Evolutionary conservation across 768 basidiomycete genomes (phyloP).

Genomic region (Pleurotus cornucopiae): DNA sequence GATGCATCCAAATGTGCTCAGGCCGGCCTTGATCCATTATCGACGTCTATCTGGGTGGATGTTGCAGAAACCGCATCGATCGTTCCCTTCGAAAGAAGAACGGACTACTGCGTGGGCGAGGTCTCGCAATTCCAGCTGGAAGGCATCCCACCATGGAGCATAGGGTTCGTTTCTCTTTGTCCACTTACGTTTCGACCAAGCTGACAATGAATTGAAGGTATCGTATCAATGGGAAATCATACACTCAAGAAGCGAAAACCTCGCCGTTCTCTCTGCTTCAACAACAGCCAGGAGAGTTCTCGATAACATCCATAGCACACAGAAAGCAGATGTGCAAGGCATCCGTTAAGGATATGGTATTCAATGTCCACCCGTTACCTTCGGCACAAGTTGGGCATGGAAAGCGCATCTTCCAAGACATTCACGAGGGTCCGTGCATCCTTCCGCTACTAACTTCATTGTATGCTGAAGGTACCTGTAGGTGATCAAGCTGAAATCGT

Average conservation of each 20-base stretch:
- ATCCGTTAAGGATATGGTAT: slow-evolving; percentile 67
- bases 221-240: slow-evolving; percentile 69
- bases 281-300: slow-evolving; percentile 78
- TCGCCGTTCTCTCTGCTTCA: slow-evolving; percentile 86
- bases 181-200: neutral
- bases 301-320: slow-evolving; percentile 85
- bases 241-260: slow-evolving; percentile 69
- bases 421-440: slow-evolving; percentile 71
- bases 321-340: slow-evolving; percentile 92
- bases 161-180: slow-evolving; percentile 50
- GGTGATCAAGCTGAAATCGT: slow-evolving; percentile 92
- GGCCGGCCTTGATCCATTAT: slow-evolving; percentile 55
- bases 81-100: slow-evolving; percentile 71
- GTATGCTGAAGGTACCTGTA: slow-evolving; percentile 20
- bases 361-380: slow-evolving; percentile 78
- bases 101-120: slow-evolving; percentile 89
- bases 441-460: neutral
- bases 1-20: slow-evolving; percentile 86
- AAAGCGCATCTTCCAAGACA: slow-evolving; percentile 74
- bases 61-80: slow-evolving; percentile 97
- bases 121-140: slow-evolving; percentile 88
- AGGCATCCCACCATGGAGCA: slow-evolving; percentile 89
- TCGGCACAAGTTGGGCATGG: slow-evolving; percentile 88
- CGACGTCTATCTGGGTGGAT: slow-evolving; percentile 74
- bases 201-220: slow-evolving; percentile 46